Base-by-base conservation (phyloP, 2,329 filamentous ascomycete genomes). In the Colletotrichum sp. region DNA sequence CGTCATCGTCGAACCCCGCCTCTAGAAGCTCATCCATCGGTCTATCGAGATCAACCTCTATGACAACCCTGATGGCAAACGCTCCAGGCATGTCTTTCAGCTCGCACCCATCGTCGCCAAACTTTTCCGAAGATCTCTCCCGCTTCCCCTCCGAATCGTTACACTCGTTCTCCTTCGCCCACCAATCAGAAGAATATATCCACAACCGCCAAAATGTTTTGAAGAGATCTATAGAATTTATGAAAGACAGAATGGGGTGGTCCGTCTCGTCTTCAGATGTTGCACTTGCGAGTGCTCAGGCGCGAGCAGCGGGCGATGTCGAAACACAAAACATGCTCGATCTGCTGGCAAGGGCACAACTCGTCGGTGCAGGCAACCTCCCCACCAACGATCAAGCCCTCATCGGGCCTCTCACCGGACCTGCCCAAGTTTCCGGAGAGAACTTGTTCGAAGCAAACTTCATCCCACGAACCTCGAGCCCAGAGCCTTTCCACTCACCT, bases 121-220 rank as follows among this genome's bases (percentile, higher is more conserved):
- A 91, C 77, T 95, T 96, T 82, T 91, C 92, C 81, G 97, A 99
- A 87, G 97, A 99, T 82, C 91, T 99, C 61, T 93, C 93, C 61
- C 93, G 96, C 67, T 99, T 99, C 83, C 96, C 97, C 2, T 95
- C 95, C 80, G 97, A 99, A 83, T 99, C 97, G 7, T 88, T 99
- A 63, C 97, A 99, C 85, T 99, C 97, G 3, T 99, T 99, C 86
- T 99, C 96, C 15, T 99, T 99, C 84, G 95, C 97, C 55, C 95
- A 98, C 80, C 96, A 98, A 85, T 96, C 96, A 5, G 96, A 98
- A 82, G 96, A 99, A 77, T 93, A 95, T 77, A 90, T 99, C 72
- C 95, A 98, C 83, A 98, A 92, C 83, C 94, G 97, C 71, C 96
- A 99, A 83, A 98, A 95, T 87, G 94, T 98, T 39, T 84, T 99